A percentile compares a stretch with the other conserved stretches of the same genome.
These are phyloP conservation scores for Melanogaster broomeanus DNA, from an alignment of 768 basidiomycete genomes.

Conservation along the genomic window DNA sequence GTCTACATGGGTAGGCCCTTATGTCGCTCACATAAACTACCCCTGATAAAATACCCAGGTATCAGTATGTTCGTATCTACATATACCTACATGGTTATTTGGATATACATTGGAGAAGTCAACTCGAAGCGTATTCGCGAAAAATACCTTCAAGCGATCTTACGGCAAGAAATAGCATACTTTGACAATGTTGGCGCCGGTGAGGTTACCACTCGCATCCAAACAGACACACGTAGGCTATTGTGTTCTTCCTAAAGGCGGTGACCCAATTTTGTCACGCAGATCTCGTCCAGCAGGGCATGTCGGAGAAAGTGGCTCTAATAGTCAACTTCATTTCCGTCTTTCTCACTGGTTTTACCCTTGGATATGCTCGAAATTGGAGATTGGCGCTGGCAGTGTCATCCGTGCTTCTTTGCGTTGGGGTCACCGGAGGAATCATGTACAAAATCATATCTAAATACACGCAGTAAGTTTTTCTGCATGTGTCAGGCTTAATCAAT, in stretches of 20 bases:
- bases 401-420: slow-evolving; percentile 83
- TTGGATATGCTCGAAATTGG: slow-evolving; percentile 73
- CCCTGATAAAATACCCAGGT: slow-evolving; percentile 42
- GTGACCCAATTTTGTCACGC: not conserved
- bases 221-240: slow-evolving; percentile 77
- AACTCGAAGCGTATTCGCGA: slow-evolving; percentile 86
- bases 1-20: slow-evolving; percentile 58
- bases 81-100: slow-evolving; percentile 68
- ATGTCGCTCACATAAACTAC: not conserved
- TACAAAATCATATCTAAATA: slow-evolving; percentile 63
- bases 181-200: slow-evolving; percentile 93
- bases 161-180: slow-evolving; percentile 86
- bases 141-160: slow-evolving; percentile 72
- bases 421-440: slow-evolving; percentile 70
- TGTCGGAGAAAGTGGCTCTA: slow-evolving; percentile 85
- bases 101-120: slow-evolving; percentile 77
- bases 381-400: slow-evolving; percentile 82
- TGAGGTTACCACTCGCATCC: slow-evolving; percentile 91
- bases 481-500: not conserved
- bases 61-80: slow-evolving; percentile 76
- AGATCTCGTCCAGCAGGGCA: slow-evolving; percentile 91
- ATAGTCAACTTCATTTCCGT: slow-evolving; percentile 63
- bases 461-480: slow-evolving; percentile 54
- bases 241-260: not conserved
- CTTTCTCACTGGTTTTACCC: slow-evolving; percentile 78